phyloP scores from a whole-genome alignment of 2,329 filamentous ascomycete species.

The Neurospora sp. region DNA sequence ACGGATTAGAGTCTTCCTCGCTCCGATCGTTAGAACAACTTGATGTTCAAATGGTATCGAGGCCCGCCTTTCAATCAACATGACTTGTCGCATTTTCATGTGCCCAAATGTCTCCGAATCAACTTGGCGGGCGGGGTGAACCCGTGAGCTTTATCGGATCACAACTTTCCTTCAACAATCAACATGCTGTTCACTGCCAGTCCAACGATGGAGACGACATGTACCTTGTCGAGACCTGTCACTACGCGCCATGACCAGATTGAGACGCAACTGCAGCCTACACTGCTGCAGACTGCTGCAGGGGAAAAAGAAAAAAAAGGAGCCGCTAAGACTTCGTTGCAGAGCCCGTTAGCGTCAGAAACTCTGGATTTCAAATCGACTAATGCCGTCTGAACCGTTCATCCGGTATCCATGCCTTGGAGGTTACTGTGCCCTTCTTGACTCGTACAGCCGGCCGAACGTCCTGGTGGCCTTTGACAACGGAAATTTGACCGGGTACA shows the following conservation, averaged over 20 bases:
- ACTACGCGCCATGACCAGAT: background rate
- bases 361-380: background rate
- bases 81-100: background rate
- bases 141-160: background rate
- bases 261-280: background rate
- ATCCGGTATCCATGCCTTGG: background rate
- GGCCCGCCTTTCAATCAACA: background rate
- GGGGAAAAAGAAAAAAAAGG: background rate
- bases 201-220: background rate
- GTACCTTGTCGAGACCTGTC: background rate
- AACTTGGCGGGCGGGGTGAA: background rate
- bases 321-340: too few relatives aligned
- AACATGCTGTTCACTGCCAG: background rate
- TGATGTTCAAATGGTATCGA: background rate
- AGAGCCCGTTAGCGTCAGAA: background rate
- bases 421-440: background rate
- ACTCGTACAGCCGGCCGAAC: background rate
- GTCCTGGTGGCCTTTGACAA: background rate
- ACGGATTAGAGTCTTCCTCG: background rate
- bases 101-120: background rate
- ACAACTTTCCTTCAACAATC: background rate
- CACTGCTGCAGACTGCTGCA: background rate
- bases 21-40: background rate
- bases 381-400: background rate
- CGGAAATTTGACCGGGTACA: background rate